Percentiles rank a stretch among this genome's conserved stretches.
These are phyloP conservation scores for Syncephalastrum sp. DNA, from an alignment of 371 early-diverging fungal species.

Conservation along the genomic window DNA sequence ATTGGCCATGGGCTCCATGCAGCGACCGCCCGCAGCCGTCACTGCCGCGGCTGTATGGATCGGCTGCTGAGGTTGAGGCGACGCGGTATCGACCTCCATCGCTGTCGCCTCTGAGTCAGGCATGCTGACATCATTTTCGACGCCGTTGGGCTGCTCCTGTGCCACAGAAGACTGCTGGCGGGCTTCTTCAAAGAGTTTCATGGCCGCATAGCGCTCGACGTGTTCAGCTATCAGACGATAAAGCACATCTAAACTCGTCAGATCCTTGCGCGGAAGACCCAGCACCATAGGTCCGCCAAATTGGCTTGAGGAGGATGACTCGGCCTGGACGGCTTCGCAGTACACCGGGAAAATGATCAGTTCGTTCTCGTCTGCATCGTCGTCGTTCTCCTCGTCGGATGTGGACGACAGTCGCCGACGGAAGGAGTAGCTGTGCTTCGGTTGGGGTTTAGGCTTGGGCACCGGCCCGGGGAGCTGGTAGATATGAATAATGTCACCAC, in stretches of 20 bases:
- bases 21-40: conserved; percentile 37
- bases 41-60: conserved; percentile 52
- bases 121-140: not conserved
- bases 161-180: not conserved
- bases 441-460: conserved; percentile 12
- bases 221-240: conserved; percentile 34
- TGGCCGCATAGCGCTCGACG: conserved; percentile 35
- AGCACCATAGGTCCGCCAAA: conserved; percentile 46
- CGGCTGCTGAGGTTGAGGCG: conserved; percentile 16
- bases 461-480: conserved; percentile 59
- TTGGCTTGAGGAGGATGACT: conserved; percentile 10
- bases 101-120: not conserved
- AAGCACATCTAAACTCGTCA: conserved; percentile 19
- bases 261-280: conserved; percentile 31
- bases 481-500: conserved; percentile 64
- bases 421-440: conserved; percentile 2
- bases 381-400: not conserved
- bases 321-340: conserved; percentile 18
- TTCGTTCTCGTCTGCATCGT: conserved; percentile 11
- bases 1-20: conserved; percentile 35
- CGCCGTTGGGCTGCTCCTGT: conserved; percentile 2
- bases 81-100: conserved; percentile 7
- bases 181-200: conserved; percentile 43
- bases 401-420: not conserved
- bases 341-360: conserved; percentile 39